A percentile compares a stretch with the other conserved stretches of the same genome.
phyloP scores from a whole-genome alignment of 2,329 filamentous ascomycete species.

The Hysterium pulicare region DNA sequence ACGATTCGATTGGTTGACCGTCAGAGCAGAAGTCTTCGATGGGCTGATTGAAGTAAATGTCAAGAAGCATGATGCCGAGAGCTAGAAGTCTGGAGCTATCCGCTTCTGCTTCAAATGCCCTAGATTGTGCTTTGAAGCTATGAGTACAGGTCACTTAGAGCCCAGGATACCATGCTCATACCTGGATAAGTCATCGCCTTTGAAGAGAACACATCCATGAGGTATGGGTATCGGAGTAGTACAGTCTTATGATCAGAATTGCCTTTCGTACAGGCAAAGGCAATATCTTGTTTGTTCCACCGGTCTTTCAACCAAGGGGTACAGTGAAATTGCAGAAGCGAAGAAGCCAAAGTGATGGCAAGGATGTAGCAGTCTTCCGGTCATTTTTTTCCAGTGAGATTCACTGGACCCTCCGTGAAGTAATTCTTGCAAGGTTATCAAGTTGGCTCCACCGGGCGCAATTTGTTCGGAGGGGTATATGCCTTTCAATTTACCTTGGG shows the following conservation, averaged over 20 bases:
- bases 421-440: neutral
- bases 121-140: neutral
- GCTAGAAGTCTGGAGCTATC: slow-evolving; percentile 3
- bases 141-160: no score
- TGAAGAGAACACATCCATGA: slow-evolving; percentile 4
- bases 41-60: neutral
- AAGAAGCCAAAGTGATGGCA: neutral
- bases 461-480: neutral
- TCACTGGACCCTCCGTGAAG: neutral
- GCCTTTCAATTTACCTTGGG: neutral
- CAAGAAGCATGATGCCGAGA: neutral
- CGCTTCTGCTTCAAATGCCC: neutral
- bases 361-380: neutral
- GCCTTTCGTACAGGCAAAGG: neutral
- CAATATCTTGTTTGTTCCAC: neutral
- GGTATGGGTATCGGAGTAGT: slow-evolving; percentile 6
- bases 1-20: neutral
- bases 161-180: no score
- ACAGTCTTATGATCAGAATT: neutral
- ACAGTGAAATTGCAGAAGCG: neutral
- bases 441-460: neutral
- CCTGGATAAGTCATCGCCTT: no score
- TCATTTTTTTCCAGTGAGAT: neutral
- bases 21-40: neutral
- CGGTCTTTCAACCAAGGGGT: neutral